phyloP scores from a whole-genome alignment of 495 filamentous ascomycete species.

The Penicillium bialowiezense region DNA sequence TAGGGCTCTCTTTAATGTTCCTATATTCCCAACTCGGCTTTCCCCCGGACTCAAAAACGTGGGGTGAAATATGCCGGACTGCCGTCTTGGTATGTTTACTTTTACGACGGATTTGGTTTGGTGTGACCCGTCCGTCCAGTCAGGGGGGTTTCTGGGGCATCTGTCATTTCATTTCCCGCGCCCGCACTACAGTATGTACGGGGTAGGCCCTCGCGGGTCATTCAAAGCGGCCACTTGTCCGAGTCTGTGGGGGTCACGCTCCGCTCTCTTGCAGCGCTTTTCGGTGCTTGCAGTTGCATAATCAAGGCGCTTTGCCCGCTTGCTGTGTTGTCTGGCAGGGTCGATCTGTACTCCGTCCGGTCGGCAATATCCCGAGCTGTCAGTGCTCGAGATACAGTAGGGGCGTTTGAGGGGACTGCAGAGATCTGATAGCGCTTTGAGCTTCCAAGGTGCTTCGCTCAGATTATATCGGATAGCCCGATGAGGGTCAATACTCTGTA shows the following conservation, averaged over 20 bases:
- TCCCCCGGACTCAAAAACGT: constrained; percentile 3
- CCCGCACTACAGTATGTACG: too few species aligned
- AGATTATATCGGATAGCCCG: too few species aligned
- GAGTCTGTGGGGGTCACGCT: neutral
- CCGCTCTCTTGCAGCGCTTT: neutral
- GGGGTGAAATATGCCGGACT: constrained; percentile 4
- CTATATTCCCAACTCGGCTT: neutral
- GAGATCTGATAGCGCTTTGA: too few species aligned
- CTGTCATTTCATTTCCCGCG: too few species aligned
- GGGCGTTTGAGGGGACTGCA: too few species aligned
- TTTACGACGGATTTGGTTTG: neutral
- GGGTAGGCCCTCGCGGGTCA: too few species aligned
- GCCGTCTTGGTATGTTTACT: neutral
- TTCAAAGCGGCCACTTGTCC: neutral
- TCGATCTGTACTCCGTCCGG: too few species aligned
- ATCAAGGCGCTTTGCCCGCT: neutral
- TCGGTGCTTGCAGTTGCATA: neutral
- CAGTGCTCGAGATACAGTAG: too few species aligned
- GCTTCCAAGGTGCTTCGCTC: too few species aligned
- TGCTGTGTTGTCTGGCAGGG: too few species aligned
- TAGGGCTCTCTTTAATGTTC: neutral
- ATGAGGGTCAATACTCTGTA: neutral
- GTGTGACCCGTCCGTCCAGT: neutral
- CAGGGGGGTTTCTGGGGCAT: too few species aligned
- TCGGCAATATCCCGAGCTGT: too few species aligned